Conservation (phyloP, 352 stramenopile species). For the Blastocystis sp. region DNA sequence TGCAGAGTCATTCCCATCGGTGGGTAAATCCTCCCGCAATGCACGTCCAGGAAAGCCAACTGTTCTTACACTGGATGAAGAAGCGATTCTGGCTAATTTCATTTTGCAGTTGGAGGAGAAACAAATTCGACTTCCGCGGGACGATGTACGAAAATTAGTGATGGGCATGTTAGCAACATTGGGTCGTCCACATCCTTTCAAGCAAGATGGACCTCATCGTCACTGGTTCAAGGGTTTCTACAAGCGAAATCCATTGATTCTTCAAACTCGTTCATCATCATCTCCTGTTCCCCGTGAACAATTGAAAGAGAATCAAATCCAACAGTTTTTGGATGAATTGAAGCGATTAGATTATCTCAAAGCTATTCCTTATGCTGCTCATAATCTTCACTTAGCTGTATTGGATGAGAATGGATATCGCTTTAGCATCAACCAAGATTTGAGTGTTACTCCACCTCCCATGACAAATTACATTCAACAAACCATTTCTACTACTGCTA, state of each 20-base stretch:
- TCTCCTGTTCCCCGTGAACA: slow-evolving; percentile 16
- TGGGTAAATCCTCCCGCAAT: background rate
- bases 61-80: slow-evolving; percentile 53
- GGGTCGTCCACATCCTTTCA: slow-evolving; percentile 39
- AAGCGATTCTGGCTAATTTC: slow-evolving; percentile 50
- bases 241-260: slow-evolving; percentile 49
- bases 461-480: background rate
- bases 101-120: slow-evolving; percentile 48
- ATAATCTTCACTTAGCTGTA: background rate
- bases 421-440: slow-evolving; percentile 5
- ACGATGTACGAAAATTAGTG: slow-evolving; percentile 57
- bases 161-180: slow-evolving; percentile 40
- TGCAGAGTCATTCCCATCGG: background rate
- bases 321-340: slow-evolving; percentile 59
- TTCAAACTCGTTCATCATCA: background rate
- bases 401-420: slow-evolving; percentile 54
- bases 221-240: slow-evolving; percentile 62
- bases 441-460: background rate
- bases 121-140: slow-evolving; percentile 54
- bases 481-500: background rate
- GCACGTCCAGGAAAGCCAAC: slow-evolving; percentile 47
- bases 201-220: slow-evolving; percentile 56
- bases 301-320: slow-evolving; percentile 53
- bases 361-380: slow-evolving; percentile 4
- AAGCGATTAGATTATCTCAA: background rate